These are phyloP conservation scores for Gonium pectorale DNA, from an alignment of 139 green algal genomes.

Conservation along the genomic window DNA sequence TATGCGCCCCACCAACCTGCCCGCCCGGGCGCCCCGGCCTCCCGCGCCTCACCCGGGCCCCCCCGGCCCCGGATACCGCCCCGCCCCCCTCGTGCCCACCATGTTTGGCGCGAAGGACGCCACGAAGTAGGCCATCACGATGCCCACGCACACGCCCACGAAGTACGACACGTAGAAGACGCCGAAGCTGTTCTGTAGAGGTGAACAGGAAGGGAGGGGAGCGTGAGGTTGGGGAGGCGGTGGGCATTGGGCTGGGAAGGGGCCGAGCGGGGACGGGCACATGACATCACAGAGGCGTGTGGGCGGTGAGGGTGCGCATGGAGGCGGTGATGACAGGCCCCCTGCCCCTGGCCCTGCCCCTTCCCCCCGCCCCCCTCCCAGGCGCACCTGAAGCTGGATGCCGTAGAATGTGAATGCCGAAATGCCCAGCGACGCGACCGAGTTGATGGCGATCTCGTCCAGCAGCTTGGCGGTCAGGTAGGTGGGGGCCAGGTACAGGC, in stretches of 20 bases:
- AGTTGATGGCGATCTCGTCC: slow-evolving; percentile 52
- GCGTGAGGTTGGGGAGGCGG: background rate
- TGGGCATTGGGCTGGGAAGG: background rate
- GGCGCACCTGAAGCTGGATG: slow-evolving; percentile 40
- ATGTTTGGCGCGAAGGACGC: slow-evolving; percentile 74
- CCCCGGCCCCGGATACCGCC: background rate
- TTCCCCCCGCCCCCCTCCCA: background rate
- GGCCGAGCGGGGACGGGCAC: too few species aligned
- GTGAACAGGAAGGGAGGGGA: background rate
- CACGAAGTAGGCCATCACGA: slow-evolving; percentile 72
- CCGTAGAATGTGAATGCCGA: slow-evolving; percentile 47
- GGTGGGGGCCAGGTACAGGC: background rate
- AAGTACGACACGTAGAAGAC: slow-evolving; percentile 79
- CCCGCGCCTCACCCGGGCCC: too few species aligned
- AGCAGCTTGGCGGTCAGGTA: slow-evolving; percentile 10
- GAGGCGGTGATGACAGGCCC: too few species aligned
- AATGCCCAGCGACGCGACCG: slow-evolving; percentile 40
- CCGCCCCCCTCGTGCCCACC: slow-evolving; percentile 3
- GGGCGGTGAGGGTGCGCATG: too few species aligned
- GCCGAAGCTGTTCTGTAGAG: slow-evolving; percentile 41
- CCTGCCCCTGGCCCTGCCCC: too few species aligned
- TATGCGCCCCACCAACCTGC: too few species aligned
- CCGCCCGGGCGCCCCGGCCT: too few species aligned
- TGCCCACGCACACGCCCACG: slow-evolving; percentile 67
- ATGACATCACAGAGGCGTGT: too few species aligned